Base-by-base conservation (phyloP, 2,329 filamentous ascomycete species). In the Monilinia fructigena region DNA sequence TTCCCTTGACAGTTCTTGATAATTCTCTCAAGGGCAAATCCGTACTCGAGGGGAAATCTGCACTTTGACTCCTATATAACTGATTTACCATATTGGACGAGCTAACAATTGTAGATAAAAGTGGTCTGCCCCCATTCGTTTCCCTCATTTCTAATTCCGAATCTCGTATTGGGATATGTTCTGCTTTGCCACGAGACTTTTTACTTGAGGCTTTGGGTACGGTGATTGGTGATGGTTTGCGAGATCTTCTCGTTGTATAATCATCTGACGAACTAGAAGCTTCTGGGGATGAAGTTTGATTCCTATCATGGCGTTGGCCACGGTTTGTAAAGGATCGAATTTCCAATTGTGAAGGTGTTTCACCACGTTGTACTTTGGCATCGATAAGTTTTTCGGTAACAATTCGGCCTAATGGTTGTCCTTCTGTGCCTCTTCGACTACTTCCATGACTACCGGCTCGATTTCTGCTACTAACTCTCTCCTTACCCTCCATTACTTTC, bases 401-500 rank as follows among this genome's bases (percentile, higher is more conserved):
- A 62, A 66, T 63, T 31, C 64, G 38, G n/a, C 64, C 60, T 23
- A 66, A 23, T 10, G 63, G 38, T 55, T 48, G 55, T 3, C 48
- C 56, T 26, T 66, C 64, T 31, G 55, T 42, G 4, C 64, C 64
- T 66, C 68, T 85, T 20, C 80, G 77, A 70, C 85, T 89, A 52
- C 74, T 76, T 4, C 70, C 71, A 65, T 72, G 72, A 55, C 75
- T 76, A 26, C 68, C 71, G 6, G 75, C 85, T 28, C 80, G 67
- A 55, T 77, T 70, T 16, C 85, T 89, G 64, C 88, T 81, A 72
- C 83, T 86, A 26, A 89, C 87, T 40, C 86, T 86, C 47, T 91
- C 86, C 76, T 93, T 95, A 71, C 93, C 93, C 70, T 90, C 90
- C 93, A 97, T 97, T 68, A 97, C 83, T 76, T 89, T 93, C 66